A percentile compares a stretch with the other conserved stretches of the same genome.
These are phyloP conservation scores for Suhomyces xylopsoci DNA, from an alignment of 805 yeast genomes.

Conservation along the genomic window DNA sequence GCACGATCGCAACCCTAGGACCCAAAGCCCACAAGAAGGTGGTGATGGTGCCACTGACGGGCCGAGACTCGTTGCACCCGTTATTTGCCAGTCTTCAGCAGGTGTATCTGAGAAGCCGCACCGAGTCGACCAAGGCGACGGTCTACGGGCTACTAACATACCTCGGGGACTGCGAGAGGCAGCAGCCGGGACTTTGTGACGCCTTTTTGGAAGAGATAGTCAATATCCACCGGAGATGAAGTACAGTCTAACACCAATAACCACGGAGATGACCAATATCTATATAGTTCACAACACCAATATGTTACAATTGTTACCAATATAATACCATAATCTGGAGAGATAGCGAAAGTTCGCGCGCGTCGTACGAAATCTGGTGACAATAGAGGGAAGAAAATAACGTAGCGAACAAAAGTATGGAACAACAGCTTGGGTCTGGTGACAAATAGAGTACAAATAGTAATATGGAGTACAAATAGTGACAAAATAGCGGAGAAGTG, in stretches of 20 bases:
- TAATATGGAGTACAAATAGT: no score
- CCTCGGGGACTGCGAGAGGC: conserved; percentile 45
- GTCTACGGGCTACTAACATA: conserved; percentile 43
- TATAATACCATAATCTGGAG: neutral
- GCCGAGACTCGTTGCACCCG: conserved; percentile 15
- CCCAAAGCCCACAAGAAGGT: neutral
- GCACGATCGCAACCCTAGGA: conserved; percentile 7
- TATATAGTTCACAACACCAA: neutral
- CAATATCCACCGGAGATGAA: neutral
- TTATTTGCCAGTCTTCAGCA: conserved; percentile 44
- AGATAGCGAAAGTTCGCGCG: neutral
- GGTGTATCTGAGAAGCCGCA: conserved; percentile 51
- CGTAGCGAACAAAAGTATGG: neutral
- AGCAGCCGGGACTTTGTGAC: conserved; percentile 62
- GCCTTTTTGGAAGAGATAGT: conserved; percentile 60
- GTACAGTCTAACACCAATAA: neutral
- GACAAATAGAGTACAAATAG: neutral
- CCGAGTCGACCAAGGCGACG: conserved; percentile 43
- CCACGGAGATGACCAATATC: neutral
- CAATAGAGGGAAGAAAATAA: neutral
- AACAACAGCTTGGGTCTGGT: neutral
- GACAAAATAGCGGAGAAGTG: no score
- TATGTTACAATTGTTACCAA: no score
- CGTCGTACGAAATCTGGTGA: neutral
- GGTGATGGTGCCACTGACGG: conserved; percentile 1